These are phyloP conservation scores for Camellia japonica DNA, from an alignment of 148 eudicot genomes.

Conservation along the genomic window DNA sequence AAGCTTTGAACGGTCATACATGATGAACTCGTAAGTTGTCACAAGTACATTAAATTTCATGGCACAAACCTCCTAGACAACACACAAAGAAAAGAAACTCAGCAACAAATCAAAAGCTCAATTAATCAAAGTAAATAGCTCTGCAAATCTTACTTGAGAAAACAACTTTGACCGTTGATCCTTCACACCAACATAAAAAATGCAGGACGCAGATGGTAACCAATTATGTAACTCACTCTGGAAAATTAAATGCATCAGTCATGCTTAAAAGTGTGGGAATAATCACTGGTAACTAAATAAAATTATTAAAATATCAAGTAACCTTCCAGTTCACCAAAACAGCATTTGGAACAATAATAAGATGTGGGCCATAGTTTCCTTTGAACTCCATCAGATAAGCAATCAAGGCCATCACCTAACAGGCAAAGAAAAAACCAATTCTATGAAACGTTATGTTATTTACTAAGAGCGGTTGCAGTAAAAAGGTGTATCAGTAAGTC, in stretches of 20 bases:
- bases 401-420: slow-evolving; percentile 90
- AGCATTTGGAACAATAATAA: slow-evolving; percentile 96
- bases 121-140: slow-evolving; percentile 16
- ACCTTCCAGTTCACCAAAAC: slow-evolving; percentile 99
- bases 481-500: not conserved
- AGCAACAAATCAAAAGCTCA: slow-evolving; percentile 11
- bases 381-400: slow-evolving; percentile 95
- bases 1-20: slow-evolving; percentile 93
- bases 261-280: slow-evolving; percentile 10
- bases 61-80: slow-evolving; percentile 74
- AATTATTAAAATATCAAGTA: slow-evolving; percentile 7
- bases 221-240: slow-evolving; percentile 91
- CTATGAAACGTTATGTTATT: no score
- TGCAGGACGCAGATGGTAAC: slow-evolving; percentile 88
- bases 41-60: slow-evolving; percentile 96
- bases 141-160: slow-evolving; percentile 63
- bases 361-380: slow-evolving; percentile 97
- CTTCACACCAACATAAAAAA: slow-evolving; percentile 82
- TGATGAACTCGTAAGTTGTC: slow-evolving; percentile 93
- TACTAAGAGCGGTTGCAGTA: not conserved
- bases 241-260: slow-evolving; percentile 15
- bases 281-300: not conserved
- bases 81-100: slow-evolving; percentile 20
- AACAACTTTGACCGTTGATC: slow-evolving; percentile 83
- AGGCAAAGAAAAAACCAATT: slow-evolving; percentile 8